Conservation (phyloP, 139 green algal genomes). For the Zygnema cylindricum region DNA sequence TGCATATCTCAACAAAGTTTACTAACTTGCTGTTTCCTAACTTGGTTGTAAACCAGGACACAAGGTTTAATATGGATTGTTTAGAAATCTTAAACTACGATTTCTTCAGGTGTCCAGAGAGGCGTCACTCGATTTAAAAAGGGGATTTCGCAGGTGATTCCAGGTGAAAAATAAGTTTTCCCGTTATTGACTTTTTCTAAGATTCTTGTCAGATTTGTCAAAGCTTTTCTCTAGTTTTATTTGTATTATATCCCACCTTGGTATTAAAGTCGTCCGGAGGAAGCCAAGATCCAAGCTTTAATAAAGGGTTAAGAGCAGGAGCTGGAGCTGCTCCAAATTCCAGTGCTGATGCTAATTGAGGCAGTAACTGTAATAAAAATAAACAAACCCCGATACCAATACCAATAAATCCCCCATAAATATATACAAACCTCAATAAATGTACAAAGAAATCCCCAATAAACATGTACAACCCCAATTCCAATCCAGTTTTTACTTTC, state of each 20-base stretch:
- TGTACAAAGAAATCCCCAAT: not conserved
- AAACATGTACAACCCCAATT: not conserved
- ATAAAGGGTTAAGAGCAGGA: constrained; percentile 76
- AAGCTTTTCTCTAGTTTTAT: no score
- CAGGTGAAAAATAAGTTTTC: no score
- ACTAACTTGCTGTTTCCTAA: no score
- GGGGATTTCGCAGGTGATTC: no score
- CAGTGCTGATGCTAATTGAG: constrained; percentile 83
- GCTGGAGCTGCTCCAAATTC: constrained; percentile 86
- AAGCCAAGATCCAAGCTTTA: constrained; percentile 74
- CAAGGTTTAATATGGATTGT: no score
- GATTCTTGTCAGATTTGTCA: no score
- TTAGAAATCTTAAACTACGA: no score
- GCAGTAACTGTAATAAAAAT: constrained; percentile 62
- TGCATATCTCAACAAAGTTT: no score
- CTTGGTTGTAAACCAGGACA: no score
- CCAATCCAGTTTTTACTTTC: not conserved
- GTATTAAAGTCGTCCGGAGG: constrained; percentile 77
- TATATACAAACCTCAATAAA: not conserved
- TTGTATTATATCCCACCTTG: constrained; percentile 42
- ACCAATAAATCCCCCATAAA: not conserved
- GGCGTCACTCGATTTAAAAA: no score
- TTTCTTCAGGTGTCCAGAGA: no score
- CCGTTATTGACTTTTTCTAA: no score
- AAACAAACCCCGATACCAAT: constrained; percentile 18